Evolutionary conservation across 176 grass and related monocot genomes (phyloP), one percentile per base, ranked within the genome.

Genomic region (Musa beccarii): DNA sequence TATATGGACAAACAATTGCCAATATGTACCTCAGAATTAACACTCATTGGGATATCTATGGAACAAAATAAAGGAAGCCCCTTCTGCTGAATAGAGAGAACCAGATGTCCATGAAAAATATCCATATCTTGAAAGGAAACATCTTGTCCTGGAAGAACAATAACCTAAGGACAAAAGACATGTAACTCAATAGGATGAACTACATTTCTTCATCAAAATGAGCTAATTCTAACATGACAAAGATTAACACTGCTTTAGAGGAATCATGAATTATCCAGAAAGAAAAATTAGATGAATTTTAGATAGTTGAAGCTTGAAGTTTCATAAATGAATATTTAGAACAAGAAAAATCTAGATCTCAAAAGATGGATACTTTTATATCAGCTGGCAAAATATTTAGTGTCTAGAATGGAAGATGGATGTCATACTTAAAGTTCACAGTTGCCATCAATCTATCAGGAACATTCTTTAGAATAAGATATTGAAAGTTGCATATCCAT

Each of bases 91-190:
- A 98, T 63, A 87, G 86, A 98, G 59, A 93, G 82, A 78, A 93
- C 86, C 78, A 98, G 81, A 89, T 90, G 75, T 71, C 76, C 80
- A 56, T 93, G 86, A 77, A 93, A 98, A 63, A 98, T 93, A 69
- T 93, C 88, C 90, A 98, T 93, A 84, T 93, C 94, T 78, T 93
- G 82, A 89, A 93, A 85, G 62, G 63, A 72, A 29, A 68, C 85
- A 59, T 83, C 84, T 13, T 80, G 59, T 19, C 76, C 90, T 82
- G 90, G 94, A 63, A 89, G 77, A 66, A 77, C 73, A 77, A 98
- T 62, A 53, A 82, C 81, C 94, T 98, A 72, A 49, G 70, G 92
- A 78, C 50, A 76, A 67, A 71, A 78, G 83, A 78, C n/a, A 1
- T 28, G 10, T 28, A 51, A 51, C 17, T 70, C 50, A 34, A 70